Conservation (phyloP, 2,329 filamentous ascomycete genomes). For the Purpureocillium takamizusanense region DNA sequence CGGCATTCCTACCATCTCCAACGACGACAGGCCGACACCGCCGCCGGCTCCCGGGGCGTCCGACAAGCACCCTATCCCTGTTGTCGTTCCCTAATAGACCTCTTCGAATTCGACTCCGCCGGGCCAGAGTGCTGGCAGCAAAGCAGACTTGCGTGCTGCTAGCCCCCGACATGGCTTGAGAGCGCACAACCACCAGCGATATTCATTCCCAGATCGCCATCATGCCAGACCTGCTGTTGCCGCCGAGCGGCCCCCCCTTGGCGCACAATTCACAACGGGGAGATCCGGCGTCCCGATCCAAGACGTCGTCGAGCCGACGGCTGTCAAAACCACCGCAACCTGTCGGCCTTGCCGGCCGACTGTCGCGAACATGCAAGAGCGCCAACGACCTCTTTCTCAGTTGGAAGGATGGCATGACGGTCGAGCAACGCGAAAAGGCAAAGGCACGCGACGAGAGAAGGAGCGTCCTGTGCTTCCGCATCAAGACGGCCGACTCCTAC, state of each 20-base stretch:
- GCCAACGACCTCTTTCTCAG: conserved; percentile 34
- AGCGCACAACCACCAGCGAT: too few species aligned
- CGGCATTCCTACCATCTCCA: too few species aligned
- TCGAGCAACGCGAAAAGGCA: conserved; percentile 37
- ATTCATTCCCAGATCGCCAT: neutral
- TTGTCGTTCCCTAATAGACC: too few species aligned
- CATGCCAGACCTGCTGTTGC: conserved; percentile 20
- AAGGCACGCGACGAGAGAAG: conserved; percentile 46
- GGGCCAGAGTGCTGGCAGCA: too few species aligned
- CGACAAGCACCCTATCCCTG: too few species aligned
- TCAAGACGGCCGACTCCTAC: conserved; percentile 60
- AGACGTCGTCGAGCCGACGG: conserved; percentile 4
- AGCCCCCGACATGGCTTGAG: too few species aligned
- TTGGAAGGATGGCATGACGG: conserved; percentile 43
- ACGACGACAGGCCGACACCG: too few species aligned
- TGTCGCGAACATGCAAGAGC: conserved; percentile 24
- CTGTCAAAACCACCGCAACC: neutral
- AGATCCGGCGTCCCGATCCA: conserved; percentile 10
- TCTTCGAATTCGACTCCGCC: too few species aligned
- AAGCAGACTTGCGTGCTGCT: too few species aligned
- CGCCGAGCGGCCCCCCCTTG: conserved; percentile 11
- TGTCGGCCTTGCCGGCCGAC: conserved; percentile 11
- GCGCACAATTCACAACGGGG: conserved; percentile 11
- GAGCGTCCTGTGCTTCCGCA: conserved; percentile 52
- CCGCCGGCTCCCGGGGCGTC: too few species aligned